Evolutionary conservation across 139 green algal species (phyloP), one percentile per base, ranked within the genome.

Genomic region (Chlamydomonas sphaeroides): DNA sequence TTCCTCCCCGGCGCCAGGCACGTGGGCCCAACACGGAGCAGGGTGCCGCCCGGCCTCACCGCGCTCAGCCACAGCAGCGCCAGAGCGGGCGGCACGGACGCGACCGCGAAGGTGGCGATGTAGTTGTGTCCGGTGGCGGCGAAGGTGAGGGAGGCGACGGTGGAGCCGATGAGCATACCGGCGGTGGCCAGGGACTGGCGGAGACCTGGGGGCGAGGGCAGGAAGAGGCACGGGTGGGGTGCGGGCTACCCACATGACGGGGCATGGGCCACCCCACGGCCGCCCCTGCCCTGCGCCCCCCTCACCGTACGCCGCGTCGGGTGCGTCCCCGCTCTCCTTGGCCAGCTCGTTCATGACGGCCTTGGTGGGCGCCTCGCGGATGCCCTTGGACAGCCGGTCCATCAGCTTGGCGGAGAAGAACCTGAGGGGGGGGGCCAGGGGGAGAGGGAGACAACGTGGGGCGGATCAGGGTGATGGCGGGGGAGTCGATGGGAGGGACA

Each of bases 331-430:
- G 30, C 88, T 91, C 53, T 91, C 84, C 1, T 80, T 66, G 0
- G 93, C 91, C 65, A 96, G 89, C 61, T 96, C 89, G 33, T 94
- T 94, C 83, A 97, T 95, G 15, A 96, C 79, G 1, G 94, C 94
- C 76, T 97, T 96, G 57, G 88, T 93, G 65, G 93, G 93, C 1
- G 94, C 93, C 84, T 96, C 94, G 28, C 94, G 83, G 56, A 97
- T 92, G 65, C 93, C 93, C 87, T 97, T 97, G 73, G 69, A 89
- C 84, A 95, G 84, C 35, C 92, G 65, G 78, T 89, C 85, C 20
- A 84, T 28, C 39, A 89, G 67, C 86, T 95, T 95, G 79, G 88
- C 94, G 41, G 88, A 84, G 63, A 93, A 93, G 75, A 96, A 92
- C 75, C 73, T 80, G 59, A 32, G 70, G 26, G 69, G 48, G 45